These are phyloP conservation scores for Triglochin maritima DNA, from an alignment of 106 monocot genomes.

Conservation along the genomic window DNA sequence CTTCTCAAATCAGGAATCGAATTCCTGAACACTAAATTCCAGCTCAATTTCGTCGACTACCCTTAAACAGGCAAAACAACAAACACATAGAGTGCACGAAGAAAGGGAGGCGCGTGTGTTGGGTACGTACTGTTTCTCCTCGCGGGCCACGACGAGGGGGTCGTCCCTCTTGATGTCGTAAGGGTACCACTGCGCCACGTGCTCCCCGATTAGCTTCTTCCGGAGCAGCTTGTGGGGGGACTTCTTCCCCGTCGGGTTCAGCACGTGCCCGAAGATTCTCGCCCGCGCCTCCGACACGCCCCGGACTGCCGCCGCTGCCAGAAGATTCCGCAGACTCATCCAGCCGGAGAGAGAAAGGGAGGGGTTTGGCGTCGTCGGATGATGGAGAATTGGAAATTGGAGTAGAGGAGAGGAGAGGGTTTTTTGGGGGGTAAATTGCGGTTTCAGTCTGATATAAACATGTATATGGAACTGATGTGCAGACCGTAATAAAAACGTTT, in stretches of 20 bases:
- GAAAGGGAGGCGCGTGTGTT: neutral
- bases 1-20: too few species aligned
- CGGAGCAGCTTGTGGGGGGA: slow-evolving; percentile 78
- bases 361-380: too few species aligned
- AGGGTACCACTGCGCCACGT: slow-evolving; percentile 82
- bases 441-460: too few species aligned
- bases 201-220: slow-evolving; percentile 77
- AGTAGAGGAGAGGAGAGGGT: too few species aligned
- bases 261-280: slow-evolving; percentile 78
- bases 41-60: too few species aligned
- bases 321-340: slow-evolving; percentile 13
- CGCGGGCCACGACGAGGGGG: slow-evolving; percentile 50
- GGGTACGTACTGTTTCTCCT: slow-evolving; percentile 58
- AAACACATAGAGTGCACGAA: slow-evolving; percentile 4
- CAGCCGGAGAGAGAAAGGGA: neutral
- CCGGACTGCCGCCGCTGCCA: slow-evolving; percentile 14
- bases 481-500: too few species aligned
- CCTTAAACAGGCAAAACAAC: slow-evolving; percentile 7
- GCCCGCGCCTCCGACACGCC: slow-evolving; percentile 84
- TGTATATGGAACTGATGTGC: too few species aligned
- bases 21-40: too few species aligned
- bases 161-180: slow-evolving; percentile 87
- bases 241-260: slow-evolving; percentile 68
- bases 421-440: too few species aligned
- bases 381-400: too few species aligned